These are phyloP conservation scores for Periconia macrospinosa DNA, from an alignment of 2,329 filamentous ascomycete genomes.

Conservation along the genomic window DNA sequence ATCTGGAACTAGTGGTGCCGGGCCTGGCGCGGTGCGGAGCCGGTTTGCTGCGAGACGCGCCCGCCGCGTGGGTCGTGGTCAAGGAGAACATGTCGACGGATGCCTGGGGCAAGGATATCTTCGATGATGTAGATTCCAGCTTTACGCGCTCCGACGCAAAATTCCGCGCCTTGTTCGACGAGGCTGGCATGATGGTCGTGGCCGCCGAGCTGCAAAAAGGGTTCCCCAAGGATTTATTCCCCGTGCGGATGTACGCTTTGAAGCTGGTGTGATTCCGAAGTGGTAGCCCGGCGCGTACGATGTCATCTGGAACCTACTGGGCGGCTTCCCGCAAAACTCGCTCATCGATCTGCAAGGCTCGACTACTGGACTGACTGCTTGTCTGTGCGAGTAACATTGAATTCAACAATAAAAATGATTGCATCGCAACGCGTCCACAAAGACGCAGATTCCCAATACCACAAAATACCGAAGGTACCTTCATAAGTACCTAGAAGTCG, in stretches of 20 bases:
- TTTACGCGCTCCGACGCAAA: constrained; percentile 77
- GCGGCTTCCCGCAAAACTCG: too few species aligned
- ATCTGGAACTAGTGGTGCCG: constrained; percentile 94
- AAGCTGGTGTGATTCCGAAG: too few species aligned
- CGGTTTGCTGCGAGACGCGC: constrained; percentile 41
- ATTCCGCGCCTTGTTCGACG: constrained; percentile 68
- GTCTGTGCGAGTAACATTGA: too few species aligned
- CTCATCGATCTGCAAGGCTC: too few species aligned
- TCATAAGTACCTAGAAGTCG: too few species aligned
- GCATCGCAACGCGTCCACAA: too few species aligned
- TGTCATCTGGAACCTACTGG: too few species aligned
- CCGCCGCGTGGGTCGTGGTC: constrained; percentile 62
- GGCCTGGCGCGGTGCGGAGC: constrained; percentile 63
- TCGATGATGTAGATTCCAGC: constrained; percentile 74
- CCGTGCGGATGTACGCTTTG: constrained; percentile 78
- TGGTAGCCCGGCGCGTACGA: too few species aligned
- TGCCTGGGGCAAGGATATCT: constrained; percentile 63
- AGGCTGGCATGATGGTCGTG: constrained; percentile 66
- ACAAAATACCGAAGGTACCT: too few species aligned
- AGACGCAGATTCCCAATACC: too few species aligned
- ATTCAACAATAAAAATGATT: too few species aligned
- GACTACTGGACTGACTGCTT: too few species aligned
- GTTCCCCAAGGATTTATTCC: constrained; percentile 69
- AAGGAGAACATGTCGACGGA: constrained; percentile 77
- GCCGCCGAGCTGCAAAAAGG: constrained; percentile 53